Evolutionary conservation across 441 rosid species (phyloP).

Genomic region (Arabidopsis hybrid): DNA sequence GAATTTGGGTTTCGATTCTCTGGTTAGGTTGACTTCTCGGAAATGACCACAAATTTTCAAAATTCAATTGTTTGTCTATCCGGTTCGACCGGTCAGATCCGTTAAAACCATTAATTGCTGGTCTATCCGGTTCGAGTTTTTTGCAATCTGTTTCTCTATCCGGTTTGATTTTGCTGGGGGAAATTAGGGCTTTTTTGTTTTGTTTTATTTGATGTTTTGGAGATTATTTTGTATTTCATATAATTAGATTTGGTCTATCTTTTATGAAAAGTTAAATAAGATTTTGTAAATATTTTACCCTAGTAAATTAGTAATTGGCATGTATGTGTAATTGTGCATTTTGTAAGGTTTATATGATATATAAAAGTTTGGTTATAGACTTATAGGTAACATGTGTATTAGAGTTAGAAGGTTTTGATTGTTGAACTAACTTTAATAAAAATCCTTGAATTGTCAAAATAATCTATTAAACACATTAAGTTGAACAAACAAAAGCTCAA

Average conservation of each 20-base stretch:
- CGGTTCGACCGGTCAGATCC: background rate
- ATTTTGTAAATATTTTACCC: background rate
- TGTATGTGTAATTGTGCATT: background rate
- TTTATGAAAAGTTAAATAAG: background rate
- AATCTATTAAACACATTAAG: constrained; percentile 24
- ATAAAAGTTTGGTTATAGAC: background rate
- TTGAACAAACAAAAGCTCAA: constrained; percentile 31
- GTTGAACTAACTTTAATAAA: constrained; percentile 34
- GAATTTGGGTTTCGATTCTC: constrained; percentile 11
- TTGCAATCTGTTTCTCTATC: background rate
- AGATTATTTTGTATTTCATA: background rate
- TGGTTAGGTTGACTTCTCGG: background rate
- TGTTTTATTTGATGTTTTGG: background rate
- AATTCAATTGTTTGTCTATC: background rate
- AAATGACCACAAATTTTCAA: background rate
- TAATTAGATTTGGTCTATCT: background rate
- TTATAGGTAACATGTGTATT: background rate
- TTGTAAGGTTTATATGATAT: background rate
- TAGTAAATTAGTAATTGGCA: background rate
- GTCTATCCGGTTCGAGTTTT: background rate
- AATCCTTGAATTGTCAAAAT: constrained; percentile 21
- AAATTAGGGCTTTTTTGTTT: background rate
- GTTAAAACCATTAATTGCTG: background rate
- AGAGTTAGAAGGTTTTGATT: constrained; percentile 14
- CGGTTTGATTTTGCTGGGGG: background rate